These are phyloP conservation scores for Carpinus viminea DNA, from an alignment of 306 rosid species.

Conservation along the genomic window DNA sequence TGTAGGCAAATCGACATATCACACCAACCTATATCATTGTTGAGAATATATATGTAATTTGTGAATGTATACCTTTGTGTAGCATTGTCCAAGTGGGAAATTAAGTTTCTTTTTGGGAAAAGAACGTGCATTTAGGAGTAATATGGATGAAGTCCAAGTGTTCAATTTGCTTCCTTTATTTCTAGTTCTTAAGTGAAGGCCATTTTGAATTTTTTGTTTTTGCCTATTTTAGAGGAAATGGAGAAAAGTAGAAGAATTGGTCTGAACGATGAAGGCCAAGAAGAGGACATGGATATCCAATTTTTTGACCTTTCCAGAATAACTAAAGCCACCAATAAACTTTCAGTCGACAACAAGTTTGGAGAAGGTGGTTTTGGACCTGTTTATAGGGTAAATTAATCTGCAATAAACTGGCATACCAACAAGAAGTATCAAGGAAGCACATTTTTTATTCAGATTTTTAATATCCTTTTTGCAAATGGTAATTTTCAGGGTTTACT, in stretches of 20 bases:
- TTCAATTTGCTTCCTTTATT: not conserved
- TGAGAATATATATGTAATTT: too few species aligned
- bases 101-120: too few species aligned
- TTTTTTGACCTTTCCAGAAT: slow-evolving; percentile 38
- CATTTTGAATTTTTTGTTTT: not conserved
- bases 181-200: not conserved
- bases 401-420: too few species aligned
- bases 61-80: too few species aligned
- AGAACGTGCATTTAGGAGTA: not conserved
- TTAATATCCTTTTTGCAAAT: not conserved
- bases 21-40: too few species aligned
- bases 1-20: too few species aligned
- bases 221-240: not conserved
- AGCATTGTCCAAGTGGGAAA: too few species aligned
- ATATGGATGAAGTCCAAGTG: not conserved
- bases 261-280: not conserved
- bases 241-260: not conserved
- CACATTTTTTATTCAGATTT: too few species aligned
- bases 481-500: slow-evolving; percentile 52
- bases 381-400: too few species aligned
- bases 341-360: slow-evolving; percentile 42
- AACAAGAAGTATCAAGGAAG: too few species aligned
- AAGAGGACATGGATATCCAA: slow-evolving; percentile 50
- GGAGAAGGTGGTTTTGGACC: slow-evolving; percentile 64
- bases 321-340: slow-evolving; percentile 43